A percentile compares a stretch with the other conserved stretches of the same genome.
Evolutionary conservation across 352 stramenopile genomes (phyloP).

Genomic region (Phytophthora europaea): DNA sequence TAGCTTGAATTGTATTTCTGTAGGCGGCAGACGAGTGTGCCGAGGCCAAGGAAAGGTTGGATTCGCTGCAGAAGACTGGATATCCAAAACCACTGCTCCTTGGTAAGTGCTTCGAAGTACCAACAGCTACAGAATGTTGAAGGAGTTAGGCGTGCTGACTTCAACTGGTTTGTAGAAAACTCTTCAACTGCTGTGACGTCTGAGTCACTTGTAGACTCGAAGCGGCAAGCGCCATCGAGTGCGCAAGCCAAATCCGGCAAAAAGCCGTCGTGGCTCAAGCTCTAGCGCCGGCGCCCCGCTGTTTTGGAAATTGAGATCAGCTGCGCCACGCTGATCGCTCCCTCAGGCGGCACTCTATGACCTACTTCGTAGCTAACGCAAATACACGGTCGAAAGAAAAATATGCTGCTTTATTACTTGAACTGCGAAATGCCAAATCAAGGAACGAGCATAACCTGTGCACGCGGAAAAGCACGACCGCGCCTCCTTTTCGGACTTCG

Average conservation of each 20-base stretch:
- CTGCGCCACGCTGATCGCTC: background rate
- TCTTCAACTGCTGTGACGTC: slow-evolving; percentile 24
- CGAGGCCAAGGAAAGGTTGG: slow-evolving; percentile 51
- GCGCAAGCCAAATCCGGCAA: slow-evolving; percentile 53
- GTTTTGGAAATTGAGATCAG: background rate
- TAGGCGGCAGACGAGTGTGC: slow-evolving; percentile 48
- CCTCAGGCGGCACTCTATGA: too few species aligned
- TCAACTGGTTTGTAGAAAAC: slow-evolving; percentile 34
- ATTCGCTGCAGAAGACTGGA: slow-evolving; percentile 29
- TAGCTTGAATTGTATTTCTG: slow-evolving; percentile 11
- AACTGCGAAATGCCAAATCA: slow-evolving; percentile 12
- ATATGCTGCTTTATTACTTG: slow-evolving; percentile 33
- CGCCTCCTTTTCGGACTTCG: slow-evolving; percentile 4
- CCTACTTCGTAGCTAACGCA: background rate
- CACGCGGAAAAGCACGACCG: slow-evolving; percentile 17
- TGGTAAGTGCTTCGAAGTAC: slow-evolving; percentile 33
- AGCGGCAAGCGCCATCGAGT: slow-evolving; percentile 33
- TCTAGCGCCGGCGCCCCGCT: slow-evolving; percentile 35
- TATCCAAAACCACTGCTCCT: slow-evolving; percentile 65
- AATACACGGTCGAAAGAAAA: background rate
- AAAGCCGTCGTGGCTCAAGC: slow-evolving; percentile 83
- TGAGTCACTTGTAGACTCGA: slow-evolving; percentile 39
- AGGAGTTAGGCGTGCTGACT: slow-evolving; percentile 10
- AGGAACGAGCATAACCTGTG: slow-evolving; percentile 18
- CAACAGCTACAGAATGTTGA: background rate